These are phyloP conservation scores for Stagonosporopsis vannaccii DNA, from an alignment of 2,329 filamentous ascomycete species.

Conservation along the genomic window DNA sequence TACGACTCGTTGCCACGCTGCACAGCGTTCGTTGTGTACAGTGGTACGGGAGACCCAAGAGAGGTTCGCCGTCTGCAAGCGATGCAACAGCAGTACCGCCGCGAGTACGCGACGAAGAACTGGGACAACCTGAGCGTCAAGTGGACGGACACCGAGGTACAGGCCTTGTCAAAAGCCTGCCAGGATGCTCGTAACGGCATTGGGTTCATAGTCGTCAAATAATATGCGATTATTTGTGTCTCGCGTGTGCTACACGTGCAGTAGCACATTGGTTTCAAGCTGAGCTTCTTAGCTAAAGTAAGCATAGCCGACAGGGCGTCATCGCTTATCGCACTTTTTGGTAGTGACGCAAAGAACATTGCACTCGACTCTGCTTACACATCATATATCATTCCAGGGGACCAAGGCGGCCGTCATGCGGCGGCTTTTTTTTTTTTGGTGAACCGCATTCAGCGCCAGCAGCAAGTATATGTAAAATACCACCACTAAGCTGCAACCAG, in stretches of 20 bases:
- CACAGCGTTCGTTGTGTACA: constrained; percentile 69
- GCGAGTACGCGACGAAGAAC: constrained; percentile 66
- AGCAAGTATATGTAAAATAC: background rate
- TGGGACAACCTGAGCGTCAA: constrained; percentile 69
- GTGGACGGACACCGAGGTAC: constrained; percentile 71
- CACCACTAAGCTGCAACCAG: background rate
- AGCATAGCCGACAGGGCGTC: constrained; percentile 6
- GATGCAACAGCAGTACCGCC: constrained; percentile 63
- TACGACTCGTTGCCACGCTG: constrained; percentile 65
- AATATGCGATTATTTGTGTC: constrained; percentile 35
- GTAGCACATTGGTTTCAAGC: constrained; percentile 37
- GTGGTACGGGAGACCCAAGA: constrained; percentile 68
- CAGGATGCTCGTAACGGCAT: constrained; percentile 64
- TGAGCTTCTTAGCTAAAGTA: constrained; percentile 26
- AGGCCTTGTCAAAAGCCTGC: constrained; percentile 64
- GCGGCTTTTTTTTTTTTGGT: background rate
- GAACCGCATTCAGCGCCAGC: background rate
- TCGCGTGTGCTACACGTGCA: constrained; percentile 34
- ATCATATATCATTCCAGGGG: background rate
- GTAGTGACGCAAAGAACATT: background rate
- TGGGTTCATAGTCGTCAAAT: constrained; percentile 67
- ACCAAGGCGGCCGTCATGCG: background rate
- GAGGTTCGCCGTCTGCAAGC: constrained; percentile 63
- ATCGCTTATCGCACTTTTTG: background rate
- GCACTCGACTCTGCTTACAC: background rate